Base-by-base conservation (phyloP, 1,139 yeast species). In the Saccharomycopsis hybrid region DNA sequence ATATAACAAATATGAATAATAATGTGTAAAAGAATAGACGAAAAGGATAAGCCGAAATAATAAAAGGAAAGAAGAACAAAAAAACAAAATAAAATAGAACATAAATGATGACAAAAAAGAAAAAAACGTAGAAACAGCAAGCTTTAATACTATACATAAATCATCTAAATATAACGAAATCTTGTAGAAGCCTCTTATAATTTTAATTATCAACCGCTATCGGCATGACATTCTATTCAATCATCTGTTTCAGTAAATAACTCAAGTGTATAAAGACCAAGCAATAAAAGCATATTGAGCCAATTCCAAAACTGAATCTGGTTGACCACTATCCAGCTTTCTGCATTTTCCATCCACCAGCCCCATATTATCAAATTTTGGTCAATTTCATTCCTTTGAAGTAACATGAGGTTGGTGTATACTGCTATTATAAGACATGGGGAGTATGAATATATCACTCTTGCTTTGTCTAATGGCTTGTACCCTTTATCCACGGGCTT, bases 291-390 rank as follows among this genome's bases (percentile, higher is more conserved):
- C 74, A 90, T 86, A 62, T 90, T 90, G 52, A 86, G 76, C 97
- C 97, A 90, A 59, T 90, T 88, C 97, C 98, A 90, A 64, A 90
- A 86, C 61, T 87, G 88, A 87, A 95, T 85, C 54, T 94, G 80
- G 63, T 86, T 82, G 44, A 79, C 84, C 52, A 79, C 35, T 1
- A 52, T 9, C 67, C 47, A 77, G 54, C 54, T 63, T 57, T 43
- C 60, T 53, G 38, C 49, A 54, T 43, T 41, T 51, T 9, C 56
- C 35, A 60, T 61, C 69, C 71, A 73, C 64, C 78, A 76, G 9
- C 80, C 82, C 88, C 84, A 79, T 39, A 80, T 61, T 57, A 73
- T 71, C 50, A 80, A 59, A 54, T 78, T 77, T n/a, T 76, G 70
- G 32, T 71, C 85, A 53, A 87, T 71, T 60, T 83, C 85, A 42